Evolutionary conservation across 2,329 filamentous ascomycete genomes (phyloP).

Genomic region (Fusarium lateritium): DNA sequence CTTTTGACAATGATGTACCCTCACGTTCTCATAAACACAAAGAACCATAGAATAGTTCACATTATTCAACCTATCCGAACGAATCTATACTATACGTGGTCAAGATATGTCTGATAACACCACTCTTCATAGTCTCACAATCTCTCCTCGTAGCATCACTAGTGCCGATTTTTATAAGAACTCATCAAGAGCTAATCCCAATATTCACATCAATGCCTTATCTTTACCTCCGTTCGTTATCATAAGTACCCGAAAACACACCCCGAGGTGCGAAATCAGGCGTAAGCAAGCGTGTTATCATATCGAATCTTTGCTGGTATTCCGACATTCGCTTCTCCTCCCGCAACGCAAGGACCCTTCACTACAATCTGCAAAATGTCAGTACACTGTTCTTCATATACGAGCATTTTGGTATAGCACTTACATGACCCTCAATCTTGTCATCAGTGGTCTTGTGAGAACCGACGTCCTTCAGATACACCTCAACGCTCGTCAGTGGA

Average conservation of each 20-base stretch:
- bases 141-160: too few species aligned
- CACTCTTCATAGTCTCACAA: too few species aligned
- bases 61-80: too few species aligned
- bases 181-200: neutral
- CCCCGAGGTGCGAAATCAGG: slow-evolving; percentile 46
- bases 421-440: slow-evolving; percentile 73
- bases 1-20: too few species aligned
- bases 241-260: neutral
- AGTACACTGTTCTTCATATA: slow-evolving; percentile 10
- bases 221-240: neutral
- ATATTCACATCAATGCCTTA: slow-evolving; percentile 12
- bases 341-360: slow-evolving; percentile 80
- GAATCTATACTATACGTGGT: too few species aligned
- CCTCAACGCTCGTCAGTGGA: slow-evolving; percentile 83
- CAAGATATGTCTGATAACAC: too few species aligned
- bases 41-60: too few species aligned
- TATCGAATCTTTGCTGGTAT: slow-evolving; percentile 75
- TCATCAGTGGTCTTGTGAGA: slow-evolving; percentile 75
- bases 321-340: slow-evolving; percentile 74
- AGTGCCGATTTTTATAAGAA: too few species aligned
- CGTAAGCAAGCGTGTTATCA: slow-evolving; percentile 80
- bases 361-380: slow-evolving; percentile 72
- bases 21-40: too few species aligned
- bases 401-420: slow-evolving; percentile 43
- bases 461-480: slow-evolving; percentile 77